phyloP scores from a whole-genome alignment of 2,329 filamentous ascomycete genomes.

The Colletotrichum tropicale region DNA sequence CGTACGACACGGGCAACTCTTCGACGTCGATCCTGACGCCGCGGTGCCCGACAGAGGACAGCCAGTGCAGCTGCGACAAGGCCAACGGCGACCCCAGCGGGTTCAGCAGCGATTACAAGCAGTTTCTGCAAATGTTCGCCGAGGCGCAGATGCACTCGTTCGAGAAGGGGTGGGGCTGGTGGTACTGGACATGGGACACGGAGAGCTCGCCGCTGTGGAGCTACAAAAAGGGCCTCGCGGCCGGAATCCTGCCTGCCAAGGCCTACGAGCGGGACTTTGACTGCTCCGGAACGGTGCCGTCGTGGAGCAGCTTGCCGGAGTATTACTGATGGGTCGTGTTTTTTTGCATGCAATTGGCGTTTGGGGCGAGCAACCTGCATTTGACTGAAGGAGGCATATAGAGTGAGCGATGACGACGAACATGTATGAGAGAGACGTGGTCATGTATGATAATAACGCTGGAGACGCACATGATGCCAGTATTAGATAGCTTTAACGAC shows the following conservation, averaged over 20 bases:
- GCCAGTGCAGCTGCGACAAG: conserved; percentile 71
- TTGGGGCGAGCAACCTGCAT: conserved; percentile 1
- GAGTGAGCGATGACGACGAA: neutral
- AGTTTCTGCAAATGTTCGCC: conserved; percentile 87
- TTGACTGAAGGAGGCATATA: neutral
- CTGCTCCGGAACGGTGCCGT: conserved; percentile 63
- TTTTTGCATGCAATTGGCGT: conserved; percentile 1
- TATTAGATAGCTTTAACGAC: neutral
- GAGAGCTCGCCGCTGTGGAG: conserved; percentile 90
- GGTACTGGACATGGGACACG: conserved; percentile 99
- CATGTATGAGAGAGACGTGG: neutral
- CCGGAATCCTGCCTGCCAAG: conserved; percentile 79
- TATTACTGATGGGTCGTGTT: conserved; percentile 38
- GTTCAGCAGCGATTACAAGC: conserved; percentile 79
- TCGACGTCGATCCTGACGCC: conserved; percentile 69
- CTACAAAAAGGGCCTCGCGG: conserved; percentile 78
- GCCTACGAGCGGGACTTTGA: conserved; percentile 75
- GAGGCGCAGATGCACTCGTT: conserved; percentile 96
- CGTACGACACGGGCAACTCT: conserved; percentile 71
- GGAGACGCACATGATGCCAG: neutral
- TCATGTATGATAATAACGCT: conserved; percentile 6
- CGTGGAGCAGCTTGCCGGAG: conserved; percentile 58
- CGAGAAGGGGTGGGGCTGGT: conserved; percentile 95
- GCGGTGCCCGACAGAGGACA: conserved; percentile 72
- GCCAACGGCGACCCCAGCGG: conserved; percentile 75